These are phyloP conservation scores for Sclerotinia sclerotiorum DNA, from an alignment of 2,329 filamentous ascomycete species.

Conservation along the genomic window DNA sequence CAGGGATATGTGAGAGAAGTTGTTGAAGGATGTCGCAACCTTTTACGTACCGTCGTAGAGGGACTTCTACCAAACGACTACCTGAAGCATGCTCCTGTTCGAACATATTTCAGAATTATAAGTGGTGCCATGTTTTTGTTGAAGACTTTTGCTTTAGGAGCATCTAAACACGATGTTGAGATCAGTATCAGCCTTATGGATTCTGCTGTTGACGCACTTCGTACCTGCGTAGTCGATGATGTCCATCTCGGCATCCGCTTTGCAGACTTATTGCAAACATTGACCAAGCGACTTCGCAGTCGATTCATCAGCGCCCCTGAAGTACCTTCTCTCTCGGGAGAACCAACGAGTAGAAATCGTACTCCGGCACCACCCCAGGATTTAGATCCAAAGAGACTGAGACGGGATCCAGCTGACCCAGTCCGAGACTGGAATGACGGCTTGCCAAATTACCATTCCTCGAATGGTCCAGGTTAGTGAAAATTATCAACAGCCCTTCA, in stretches of 20 bases:
- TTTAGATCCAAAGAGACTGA: constrained; percentile 40
- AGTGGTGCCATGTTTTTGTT: constrained; percentile 82
- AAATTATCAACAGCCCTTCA: background rate
- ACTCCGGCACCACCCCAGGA: constrained; percentile 39
- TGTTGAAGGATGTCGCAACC: constrained; percentile 72
- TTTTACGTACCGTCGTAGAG: constrained; percentile 75
- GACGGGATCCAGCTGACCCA: constrained; percentile 31
- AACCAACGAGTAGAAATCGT: constrained; percentile 27
- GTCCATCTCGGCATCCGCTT: constrained; percentile 84
- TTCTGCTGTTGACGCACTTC: constrained; percentile 68
- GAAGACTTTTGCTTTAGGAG: constrained; percentile 80
- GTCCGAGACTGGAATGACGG: constrained; percentile 38
- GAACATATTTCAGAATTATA: constrained; percentile 85
- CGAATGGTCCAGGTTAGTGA: constrained; percentile 33
- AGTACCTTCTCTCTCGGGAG: constrained; percentile 41
- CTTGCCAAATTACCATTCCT: constrained; percentile 33
- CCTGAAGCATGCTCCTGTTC: constrained; percentile 77
- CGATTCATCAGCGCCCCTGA: constrained; percentile 68
- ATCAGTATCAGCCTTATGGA: constrained; percentile 75
- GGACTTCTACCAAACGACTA: constrained; percentile 72
- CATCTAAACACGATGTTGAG: constrained; percentile 74
- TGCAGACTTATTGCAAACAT: constrained; percentile 75
- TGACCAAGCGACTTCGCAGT: constrained; percentile 71
- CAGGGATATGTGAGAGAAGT: constrained; percentile 75
- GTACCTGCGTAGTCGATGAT: constrained; percentile 79